These are phyloP conservation scores for Cryptosporidium tyzzeri DNA, from an alignment of 169 alveolate genomes.

Conservation along the genomic window DNA sequence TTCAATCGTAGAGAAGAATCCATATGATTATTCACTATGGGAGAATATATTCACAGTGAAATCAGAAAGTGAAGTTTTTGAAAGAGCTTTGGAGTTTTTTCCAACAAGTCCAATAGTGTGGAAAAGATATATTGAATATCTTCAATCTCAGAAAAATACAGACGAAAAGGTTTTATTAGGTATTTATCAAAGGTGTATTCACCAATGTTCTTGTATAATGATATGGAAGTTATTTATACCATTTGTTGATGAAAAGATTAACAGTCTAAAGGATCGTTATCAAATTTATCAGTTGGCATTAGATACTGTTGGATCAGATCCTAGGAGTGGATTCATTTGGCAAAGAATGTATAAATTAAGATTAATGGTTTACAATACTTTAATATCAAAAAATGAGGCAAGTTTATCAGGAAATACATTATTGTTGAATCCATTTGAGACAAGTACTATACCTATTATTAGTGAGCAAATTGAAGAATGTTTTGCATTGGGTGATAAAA, in stretches of 20 bases:
- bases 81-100: constrained; percentile 67
- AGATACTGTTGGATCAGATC: constrained; percentile 68
- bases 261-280: constrained; percentile 43
- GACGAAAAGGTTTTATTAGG: constrained; percentile 10
- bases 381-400: constrained; percentile 48
- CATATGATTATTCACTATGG: constrained; percentile 66
- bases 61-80: constrained; percentile 74
- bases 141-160: constrained; percentile 39
- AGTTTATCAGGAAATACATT: constrained; percentile 42
- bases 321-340: constrained; percentile 73
- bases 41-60: constrained; percentile 69
- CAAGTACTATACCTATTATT: constrained; percentile 52
- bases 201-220: constrained; percentile 73
- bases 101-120: constrained; percentile 74
- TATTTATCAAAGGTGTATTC: constrained; percentile 56
- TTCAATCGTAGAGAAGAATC: constrained; percentile 72
- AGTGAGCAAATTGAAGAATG: constrained; percentile 56
- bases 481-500: constrained; percentile 38
- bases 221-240: constrained; percentile 61
- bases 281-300: constrained; percentile 55
- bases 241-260: constrained; percentile 34
- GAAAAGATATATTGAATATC: constrained; percentile 69
- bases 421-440: constrained; percentile 68
- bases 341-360: constrained; percentile 67
- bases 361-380: constrained; percentile 55